These are phyloP conservation scores for Cryptosporidium bovis DNA, from an alignment of 169 alveolate genomes.

Conservation along the genomic window DNA sequence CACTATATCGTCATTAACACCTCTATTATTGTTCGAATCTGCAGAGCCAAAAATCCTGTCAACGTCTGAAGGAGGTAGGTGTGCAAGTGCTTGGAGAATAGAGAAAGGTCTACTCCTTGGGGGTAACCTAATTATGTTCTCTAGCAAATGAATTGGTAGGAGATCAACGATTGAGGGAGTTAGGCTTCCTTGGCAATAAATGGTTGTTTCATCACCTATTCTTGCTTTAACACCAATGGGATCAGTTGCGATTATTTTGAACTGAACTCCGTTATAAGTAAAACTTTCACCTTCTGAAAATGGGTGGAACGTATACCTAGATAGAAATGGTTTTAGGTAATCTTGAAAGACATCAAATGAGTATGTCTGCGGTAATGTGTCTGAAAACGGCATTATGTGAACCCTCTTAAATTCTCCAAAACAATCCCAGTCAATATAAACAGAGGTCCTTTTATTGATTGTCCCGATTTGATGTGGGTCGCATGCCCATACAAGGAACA, in stretches of 20 bases:
- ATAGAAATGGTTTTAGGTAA: conserved; percentile 77
- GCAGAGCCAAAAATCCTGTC: conserved; percentile 79
- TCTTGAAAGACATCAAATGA: conserved; percentile 77
- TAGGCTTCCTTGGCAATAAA: conserved; percentile 76
- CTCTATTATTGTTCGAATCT: conserved; percentile 64
- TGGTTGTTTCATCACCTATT: conserved; percentile 77
- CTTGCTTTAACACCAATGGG: conserved; percentile 78
- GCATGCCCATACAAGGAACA: conserved; percentile 71
- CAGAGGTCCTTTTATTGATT: conserved; percentile 17
- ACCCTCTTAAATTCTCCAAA: conserved; percentile 77
- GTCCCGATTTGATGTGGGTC: conserved; percentile 70
- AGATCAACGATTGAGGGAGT: conserved; percentile 80
- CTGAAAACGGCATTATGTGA: conserved; percentile 79
- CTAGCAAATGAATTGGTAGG: conserved; percentile 76
- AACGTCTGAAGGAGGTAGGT: conserved; percentile 78
- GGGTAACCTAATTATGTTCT: conserved; percentile 76
- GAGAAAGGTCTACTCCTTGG: conserved; percentile 80
- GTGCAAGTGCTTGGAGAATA: conserved; percentile 78
- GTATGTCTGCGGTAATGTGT: conserved; percentile 79
- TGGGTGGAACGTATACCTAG: conserved; percentile 77
- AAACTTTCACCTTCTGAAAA: conserved; percentile 79
- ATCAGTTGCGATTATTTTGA: conserved; percentile 79
- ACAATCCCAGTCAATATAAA: conserved; percentile 74
- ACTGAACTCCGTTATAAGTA: conserved; percentile 80
- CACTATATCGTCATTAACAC: conserved; percentile 41